These are phyloP conservation scores for Lithohypha guttulata DNA, from an alignment of 2,329 filamentous ascomycete genomes.

Conservation along the genomic window DNA sequence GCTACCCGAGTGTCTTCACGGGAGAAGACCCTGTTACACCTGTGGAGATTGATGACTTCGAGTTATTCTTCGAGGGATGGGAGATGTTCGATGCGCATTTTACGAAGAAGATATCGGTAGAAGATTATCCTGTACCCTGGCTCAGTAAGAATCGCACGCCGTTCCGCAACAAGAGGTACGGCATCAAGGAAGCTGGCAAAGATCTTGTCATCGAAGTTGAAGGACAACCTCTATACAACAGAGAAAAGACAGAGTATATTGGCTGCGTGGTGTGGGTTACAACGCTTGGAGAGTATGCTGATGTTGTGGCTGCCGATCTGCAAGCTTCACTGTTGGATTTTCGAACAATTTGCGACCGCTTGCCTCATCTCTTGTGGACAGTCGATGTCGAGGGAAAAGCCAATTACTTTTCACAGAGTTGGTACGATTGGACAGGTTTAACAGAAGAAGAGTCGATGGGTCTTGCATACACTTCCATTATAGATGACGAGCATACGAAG, in stretches of 20 bases:
- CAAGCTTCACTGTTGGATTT: background rate
- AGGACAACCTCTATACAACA: background rate
- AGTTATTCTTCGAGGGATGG: conserved; percentile 1
- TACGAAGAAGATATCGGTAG: background rate
- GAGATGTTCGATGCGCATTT: background rate
- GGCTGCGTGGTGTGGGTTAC: background rate
- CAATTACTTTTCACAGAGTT: conserved; percentile 1
- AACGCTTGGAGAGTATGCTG: background rate
- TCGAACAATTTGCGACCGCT: conserved; percentile 2
- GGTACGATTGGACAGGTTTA: background rate
- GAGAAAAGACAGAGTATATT: background rate
- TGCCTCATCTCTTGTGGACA: conserved; percentile 1
- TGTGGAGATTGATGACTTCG: conserved; percentile 1
- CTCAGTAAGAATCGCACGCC: background rate
- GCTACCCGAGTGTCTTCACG: background rate
- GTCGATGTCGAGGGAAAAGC: background rate
- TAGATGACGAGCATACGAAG: background rate
- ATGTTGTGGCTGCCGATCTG: background rate
- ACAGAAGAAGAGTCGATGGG: background rate
- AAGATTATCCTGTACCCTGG: background rate
- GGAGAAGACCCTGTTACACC: background rate
- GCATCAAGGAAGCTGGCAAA: background rate
- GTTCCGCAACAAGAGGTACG: background rate
- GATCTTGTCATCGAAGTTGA: background rate
- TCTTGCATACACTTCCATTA: background rate